phyloP scores from a whole-genome alignment of 495 filamentous ascomycete genomes.

The Aspergillus cristatus region DNA sequence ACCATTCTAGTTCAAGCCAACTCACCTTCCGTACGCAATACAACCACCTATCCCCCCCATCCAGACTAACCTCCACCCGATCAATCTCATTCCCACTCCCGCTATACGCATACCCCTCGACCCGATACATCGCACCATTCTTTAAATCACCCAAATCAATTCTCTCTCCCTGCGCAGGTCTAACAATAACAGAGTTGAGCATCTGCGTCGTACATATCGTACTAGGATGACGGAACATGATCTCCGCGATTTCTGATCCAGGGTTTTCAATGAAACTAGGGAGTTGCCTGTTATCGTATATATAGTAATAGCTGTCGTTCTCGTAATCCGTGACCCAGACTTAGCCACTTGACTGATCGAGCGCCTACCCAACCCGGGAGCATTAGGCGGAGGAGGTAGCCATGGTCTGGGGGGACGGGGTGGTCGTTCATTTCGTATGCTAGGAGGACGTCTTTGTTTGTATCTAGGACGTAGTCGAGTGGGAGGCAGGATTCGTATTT shows the following conservation, averaged over 20 bases:
- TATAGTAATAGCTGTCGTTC: slow-evolving; percentile 22
- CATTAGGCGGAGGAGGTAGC: slow-evolving; percentile 43
- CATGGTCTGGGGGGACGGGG: slow-evolving; percentile 45
- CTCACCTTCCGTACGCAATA: slow-evolving; percentile 5
- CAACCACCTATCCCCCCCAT: slow-evolving; percentile 41
- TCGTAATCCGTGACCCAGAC: slow-evolving; percentile 45
- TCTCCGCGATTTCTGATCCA: slow-evolving; percentile 11
- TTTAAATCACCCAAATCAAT: slow-evolving; percentile 10
- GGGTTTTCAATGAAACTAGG: slow-evolving; percentile 15
- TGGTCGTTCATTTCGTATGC: slow-evolving; percentile 47
- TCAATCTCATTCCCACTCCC: slow-evolving; percentile 44
- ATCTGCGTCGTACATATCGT: slow-evolving; percentile 5
- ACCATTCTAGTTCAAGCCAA: not conserved
- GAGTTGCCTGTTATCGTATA: slow-evolving; percentile 19
- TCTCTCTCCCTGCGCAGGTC: slow-evolving; percentile 17
- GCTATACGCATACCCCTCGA: slow-evolving; percentile 49
- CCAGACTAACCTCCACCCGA: slow-evolving; percentile 46
- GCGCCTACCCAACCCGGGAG: slow-evolving; percentile 47
- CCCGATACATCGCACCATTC: slow-evolving; percentile 13
- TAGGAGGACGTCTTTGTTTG: slow-evolving; percentile 46
- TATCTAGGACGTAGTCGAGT: slow-evolving; percentile 41
- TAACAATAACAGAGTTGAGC: slow-evolving; percentile 5
- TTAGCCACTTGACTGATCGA: slow-evolving; percentile 48
- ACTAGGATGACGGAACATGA: slow-evolving; percentile 6
- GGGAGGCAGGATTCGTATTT: slow-evolving; percentile 50